Conservation (phyloP, 768 basidiomycete species). For the Polyporus arcularius region DNA sequence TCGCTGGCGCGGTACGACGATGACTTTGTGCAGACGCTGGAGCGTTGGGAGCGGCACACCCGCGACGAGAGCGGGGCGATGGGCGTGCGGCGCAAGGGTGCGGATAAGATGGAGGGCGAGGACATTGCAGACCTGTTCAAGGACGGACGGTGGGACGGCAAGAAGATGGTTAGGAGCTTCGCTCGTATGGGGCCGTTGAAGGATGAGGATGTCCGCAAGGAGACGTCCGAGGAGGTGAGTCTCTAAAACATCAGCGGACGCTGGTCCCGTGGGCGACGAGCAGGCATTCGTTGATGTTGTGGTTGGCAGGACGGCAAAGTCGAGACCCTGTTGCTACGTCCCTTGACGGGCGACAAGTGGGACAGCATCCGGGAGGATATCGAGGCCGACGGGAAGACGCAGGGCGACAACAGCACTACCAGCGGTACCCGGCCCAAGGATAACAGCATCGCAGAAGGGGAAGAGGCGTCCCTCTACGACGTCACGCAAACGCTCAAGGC, state of each 20-base stretch:
- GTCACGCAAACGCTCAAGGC: conserved; percentile 32
- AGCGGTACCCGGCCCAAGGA: not conserved
- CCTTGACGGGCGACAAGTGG: conserved; percentile 48
- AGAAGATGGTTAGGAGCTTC: conserved; percentile 80
- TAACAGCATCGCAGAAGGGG: conserved; percentile 31
- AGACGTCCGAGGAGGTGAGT: conserved; percentile 37
- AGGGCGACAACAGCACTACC: too few species aligned
- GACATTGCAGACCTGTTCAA: conserved; percentile 46
- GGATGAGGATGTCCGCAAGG: conserved; percentile 34
- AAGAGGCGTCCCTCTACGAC: conserved; percentile 48
- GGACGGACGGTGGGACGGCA: conserved; percentile 64
- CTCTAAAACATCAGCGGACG: not conserved
- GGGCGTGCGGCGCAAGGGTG: conserved; percentile 37
- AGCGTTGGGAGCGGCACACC: conserved; percentile 61
- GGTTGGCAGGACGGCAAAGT: conserved; percentile 41
- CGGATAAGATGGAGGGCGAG: conserved; percentile 39
- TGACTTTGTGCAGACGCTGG: conserved; percentile 59
- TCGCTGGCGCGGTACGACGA: conserved; percentile 85
- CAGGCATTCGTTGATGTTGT: not conserved
- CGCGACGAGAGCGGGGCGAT: conserved; percentile 40
- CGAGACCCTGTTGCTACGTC: conserved; percentile 46
- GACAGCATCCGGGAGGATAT: conserved; percentile 40
- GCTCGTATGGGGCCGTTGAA: conserved; percentile 54
- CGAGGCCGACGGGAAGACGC: conserved; percentile 16
- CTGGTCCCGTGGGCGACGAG: not conserved